These are phyloP conservation scores for Akanthomyces muscarius DNA, from an alignment of 2,329 filamentous ascomycete genomes.

Conservation along the genomic window DNA sequence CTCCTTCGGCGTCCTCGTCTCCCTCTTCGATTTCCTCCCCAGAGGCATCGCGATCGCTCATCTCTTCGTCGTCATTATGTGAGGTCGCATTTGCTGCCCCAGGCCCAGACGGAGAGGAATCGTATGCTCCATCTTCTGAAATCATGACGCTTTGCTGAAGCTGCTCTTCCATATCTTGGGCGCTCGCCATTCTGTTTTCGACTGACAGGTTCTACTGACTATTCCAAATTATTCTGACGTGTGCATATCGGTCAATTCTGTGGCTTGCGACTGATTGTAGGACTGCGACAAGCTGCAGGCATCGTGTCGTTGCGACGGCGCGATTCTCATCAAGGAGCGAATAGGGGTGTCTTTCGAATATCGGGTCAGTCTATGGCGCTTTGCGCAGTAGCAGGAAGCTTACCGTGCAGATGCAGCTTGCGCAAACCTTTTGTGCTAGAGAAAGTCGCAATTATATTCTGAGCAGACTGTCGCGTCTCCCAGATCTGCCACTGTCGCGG, in stretches of 20 bases:
- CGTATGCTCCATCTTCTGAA: constrained; percentile 46
- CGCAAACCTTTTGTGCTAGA: background rate
- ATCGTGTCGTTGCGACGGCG: constrained; percentile 17
- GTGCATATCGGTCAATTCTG: constrained; percentile 30
- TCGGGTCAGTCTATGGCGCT: background rate
- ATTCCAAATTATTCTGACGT: constrained; percentile 18
- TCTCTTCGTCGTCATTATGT: constrained; percentile 34
- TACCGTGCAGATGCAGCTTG: constrained; percentile 8
- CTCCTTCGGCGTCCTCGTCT: constrained; percentile 41
- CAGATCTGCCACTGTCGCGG: constrained; percentile 13
- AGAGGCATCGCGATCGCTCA: constrained; percentile 38
- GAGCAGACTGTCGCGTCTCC: constrained; percentile 16
- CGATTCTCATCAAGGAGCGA: constrained; percentile 8
- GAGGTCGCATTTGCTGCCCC: constrained; percentile 22
- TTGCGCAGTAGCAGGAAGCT: background rate
- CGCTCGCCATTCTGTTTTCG: constrained; percentile 43
- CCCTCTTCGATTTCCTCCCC: constrained; percentile 37
- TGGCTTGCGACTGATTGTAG: constrained; percentile 23
- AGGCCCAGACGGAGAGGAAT: constrained; percentile 20
- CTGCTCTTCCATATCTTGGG: constrained; percentile 54
- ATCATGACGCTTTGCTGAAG: constrained; percentile 52
- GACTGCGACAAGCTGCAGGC: constrained; percentile 12
- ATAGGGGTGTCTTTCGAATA: background rate
- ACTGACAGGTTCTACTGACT: constrained; percentile 19
- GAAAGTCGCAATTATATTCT: constrained; percentile 6